Conservation (phyloP, 257 asterid genomes). For the Gentiana dahurica region DNA sequence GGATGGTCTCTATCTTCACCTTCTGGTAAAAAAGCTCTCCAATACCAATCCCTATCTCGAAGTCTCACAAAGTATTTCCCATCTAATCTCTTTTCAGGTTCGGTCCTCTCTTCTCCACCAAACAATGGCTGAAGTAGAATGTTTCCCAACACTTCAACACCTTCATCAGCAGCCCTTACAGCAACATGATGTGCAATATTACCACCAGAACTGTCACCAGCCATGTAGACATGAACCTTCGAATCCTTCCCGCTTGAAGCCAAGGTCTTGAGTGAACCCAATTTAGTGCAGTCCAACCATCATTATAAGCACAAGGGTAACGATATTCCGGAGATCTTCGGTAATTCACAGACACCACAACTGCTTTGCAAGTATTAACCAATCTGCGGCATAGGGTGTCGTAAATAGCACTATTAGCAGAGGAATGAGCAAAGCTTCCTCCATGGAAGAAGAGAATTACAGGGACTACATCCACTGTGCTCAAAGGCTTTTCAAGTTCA, state of each 20-base stretch:
- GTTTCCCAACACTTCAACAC: constrained; percentile 47
- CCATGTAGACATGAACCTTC: constrained; percentile 28
- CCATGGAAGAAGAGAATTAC: constrained; percentile 80
- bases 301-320: constrained; percentile 34
- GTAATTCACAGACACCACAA: constrained; percentile 32
- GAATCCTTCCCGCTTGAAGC: constrained; percentile 27
- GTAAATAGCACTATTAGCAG: constrained; percentile 38
- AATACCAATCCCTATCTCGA: constrained; percentile 42
- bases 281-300: constrained; percentile 35
- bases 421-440: constrained; percentile 82
- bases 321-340: constrained; percentile 39
- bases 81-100: constrained; percentile 25
- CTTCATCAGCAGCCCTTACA: constrained; percentile 47
- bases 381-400: constrained; percentile 37
- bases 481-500: constrained; percentile 56
- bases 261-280: constrained; percentile 33
- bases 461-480: constrained; percentile 41
- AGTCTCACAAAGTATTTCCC: constrained; percentile 32
- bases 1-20: constrained; percentile 43
- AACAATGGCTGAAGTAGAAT: constrained; percentile 68
- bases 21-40: constrained; percentile 36
- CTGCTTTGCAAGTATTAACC: constrained; percentile 30
- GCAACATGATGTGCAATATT: constrained; percentile 83
- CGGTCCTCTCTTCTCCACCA: constrained; percentile 62
- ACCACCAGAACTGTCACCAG: constrained; percentile 87